phyloP scores from a whole-genome alignment of 139 green algal species.

The Gonium pectorale region DNA sequence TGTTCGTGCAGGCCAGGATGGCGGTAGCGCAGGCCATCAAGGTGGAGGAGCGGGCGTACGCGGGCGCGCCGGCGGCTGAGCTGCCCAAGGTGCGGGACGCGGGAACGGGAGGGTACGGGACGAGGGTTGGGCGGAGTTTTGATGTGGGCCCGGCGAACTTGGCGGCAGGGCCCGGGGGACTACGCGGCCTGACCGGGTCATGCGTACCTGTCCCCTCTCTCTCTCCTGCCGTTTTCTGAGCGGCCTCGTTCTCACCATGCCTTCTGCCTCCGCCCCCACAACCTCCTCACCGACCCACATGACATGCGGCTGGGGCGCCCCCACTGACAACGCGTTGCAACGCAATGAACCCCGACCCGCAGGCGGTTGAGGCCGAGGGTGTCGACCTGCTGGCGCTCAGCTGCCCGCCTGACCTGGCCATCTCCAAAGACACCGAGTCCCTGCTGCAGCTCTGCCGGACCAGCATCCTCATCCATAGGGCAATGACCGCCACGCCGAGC shows the following conservation, averaged over 20 bases:
- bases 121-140: background rate
- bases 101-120: background rate
- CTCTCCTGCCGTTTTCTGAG: no score
- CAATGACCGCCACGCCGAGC: background rate
- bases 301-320: no score
- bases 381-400: constrained; percentile 52
- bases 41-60: constrained; percentile 50
- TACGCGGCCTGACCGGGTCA: no score
- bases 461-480: constrained; percentile 35
- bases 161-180: no score
- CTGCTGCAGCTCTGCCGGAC: constrained; percentile 46
- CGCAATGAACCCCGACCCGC: no score
- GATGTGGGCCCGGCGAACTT: no score
- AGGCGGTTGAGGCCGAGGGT: constrained; percentile 53
- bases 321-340: no score
- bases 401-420: constrained; percentile 46
- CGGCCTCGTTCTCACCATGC: no score
- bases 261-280: no score
- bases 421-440: constrained; percentile 57
- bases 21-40: constrained; percentile 36
- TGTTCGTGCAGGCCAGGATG: constrained; percentile 59
- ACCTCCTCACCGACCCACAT: no score
- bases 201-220: no score
- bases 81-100: constrained; percentile 44
- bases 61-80: constrained; percentile 9